Percentiles rank a stretch among this genome's conserved stretches.
Conservation (phyloP, 2,329 filamentous ascomycete genomes). For the Pseudocercospora pini-densiflorae region DNA sequence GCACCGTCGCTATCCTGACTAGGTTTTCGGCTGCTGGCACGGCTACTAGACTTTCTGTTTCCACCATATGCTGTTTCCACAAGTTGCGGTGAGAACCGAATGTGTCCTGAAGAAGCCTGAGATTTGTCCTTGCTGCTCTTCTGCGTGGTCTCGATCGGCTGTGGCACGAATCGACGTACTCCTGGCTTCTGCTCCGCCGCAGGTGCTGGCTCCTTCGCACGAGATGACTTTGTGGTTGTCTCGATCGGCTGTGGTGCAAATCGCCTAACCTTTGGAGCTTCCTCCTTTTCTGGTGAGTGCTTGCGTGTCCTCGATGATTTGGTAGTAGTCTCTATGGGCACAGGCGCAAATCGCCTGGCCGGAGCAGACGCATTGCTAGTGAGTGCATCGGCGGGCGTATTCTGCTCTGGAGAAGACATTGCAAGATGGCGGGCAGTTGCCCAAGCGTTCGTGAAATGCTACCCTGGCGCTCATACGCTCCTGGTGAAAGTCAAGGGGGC, state of each 20-base stretch:
- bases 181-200: conserved; percentile 22
- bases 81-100: conserved; percentile 40
- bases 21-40: conserved; percentile 27
- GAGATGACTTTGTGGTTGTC: conserved; percentile 30
- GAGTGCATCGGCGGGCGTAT: conserved; percentile 18
- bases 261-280: conserved; percentile 24
- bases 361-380: conserved; percentile 11
- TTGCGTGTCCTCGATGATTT: conserved; percentile 15
- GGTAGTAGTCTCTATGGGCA: conserved; percentile 71
- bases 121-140: conserved; percentile 36
- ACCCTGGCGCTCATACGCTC: conserved; percentile 32
- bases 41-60: conserved; percentile 29
- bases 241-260: conserved; percentile 40
- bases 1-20: conserved; percentile 26
- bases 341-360: conserved; percentile 63
- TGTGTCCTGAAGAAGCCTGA: conserved; percentile 22
- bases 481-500: conserved; percentile 23
- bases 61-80: conserved; percentile 38
- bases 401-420: conserved; percentile 24
- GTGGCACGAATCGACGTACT: conserved; percentile 35
- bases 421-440: conserved; percentile 24
- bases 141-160: conserved; percentile 46
- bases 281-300: conserved; percentile 25
- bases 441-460: conserved; percentile 22
- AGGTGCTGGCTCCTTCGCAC: conserved; percentile 38